Evolutionary conservation across 345 rosid genomes (phyloP), one percentile per base, ranked within the genome.

Genomic region (Populus nigra): DNA sequence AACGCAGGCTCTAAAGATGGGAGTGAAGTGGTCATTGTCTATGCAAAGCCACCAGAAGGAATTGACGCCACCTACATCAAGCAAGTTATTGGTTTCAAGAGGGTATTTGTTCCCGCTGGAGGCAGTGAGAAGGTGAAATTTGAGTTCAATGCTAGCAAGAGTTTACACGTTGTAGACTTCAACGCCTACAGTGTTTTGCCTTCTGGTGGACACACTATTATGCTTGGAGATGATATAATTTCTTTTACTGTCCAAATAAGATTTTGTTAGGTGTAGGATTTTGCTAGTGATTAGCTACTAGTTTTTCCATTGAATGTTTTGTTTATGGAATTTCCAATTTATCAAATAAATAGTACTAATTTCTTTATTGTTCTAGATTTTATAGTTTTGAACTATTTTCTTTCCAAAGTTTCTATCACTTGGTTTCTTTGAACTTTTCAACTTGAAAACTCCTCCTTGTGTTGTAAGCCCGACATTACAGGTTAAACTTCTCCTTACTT

Each of bases 51-150:
- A 5, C 81, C 81, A 1, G 57, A 72, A 66, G 81, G 81, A 25
- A 67, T 78, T 17, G 7, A 3, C 1, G 76, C 22, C 0, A 10
- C 81, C 25, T 29, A 73, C 29, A 73, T 72, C 9, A 72, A 72
- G 53, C 72, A 78, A 38, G 76, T 78, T 9, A 31, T 78, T 35
- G 81, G 67, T 5, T 78, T 78, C 81, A 25, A 66, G 67, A 78
- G 72, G 33, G 67, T 73, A 1, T 78, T 72, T 53, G 72, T 78
- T 36, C 36, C 47, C 0, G 73, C 81, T 7, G 76, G 72, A 36
- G 20, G 25, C 4, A 23, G 15, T 3, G 61, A 65, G 25, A 72
- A 66, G 16, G 77, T 78, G 12, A 35, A 65, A 3, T 65, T 78
- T 33, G 35, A 31, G 36, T 72, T 78, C 4, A 53, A 72, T 65